Evolutionary conservation across 1,284 basidiomycete species (phyloP), one percentile per base, ranked within the genome.

Genomic region (Kalmanozyma brasiliensis): DNA sequence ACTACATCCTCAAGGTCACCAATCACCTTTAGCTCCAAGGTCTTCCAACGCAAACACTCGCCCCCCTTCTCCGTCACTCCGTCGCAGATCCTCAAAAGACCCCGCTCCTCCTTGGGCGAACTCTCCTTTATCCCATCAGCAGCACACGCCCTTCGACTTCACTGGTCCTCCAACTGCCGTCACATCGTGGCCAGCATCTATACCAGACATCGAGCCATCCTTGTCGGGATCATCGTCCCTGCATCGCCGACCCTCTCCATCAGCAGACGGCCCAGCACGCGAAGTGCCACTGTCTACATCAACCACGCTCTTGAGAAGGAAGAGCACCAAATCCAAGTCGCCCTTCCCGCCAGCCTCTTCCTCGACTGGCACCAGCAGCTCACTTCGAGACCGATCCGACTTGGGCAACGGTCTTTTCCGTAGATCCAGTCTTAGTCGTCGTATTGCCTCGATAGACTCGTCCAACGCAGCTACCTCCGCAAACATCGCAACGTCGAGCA

Each of bases 281-380:
- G 30, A 43, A 34, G 8, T 36, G 29, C 13, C 49, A 5, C 20
- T 42, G 2, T 8, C 56, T 8, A 14, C 49, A 11, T 41, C 52
- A 7, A 19, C 42, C 4, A 46, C 51, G 3, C 47, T 52, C 19
- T 42, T 49, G 16, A 49, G 45, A 33, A 43, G 58, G 22, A 60
- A 36, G 20, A 53, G 49, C n/a, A 58, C 44, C 6, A 58, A 58
- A 10, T 13, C 42, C 1, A 35, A 42, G 24, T 60, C 51, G 6
- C 44, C 48, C 20, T 64, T 53, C 17, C 66, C 66, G 10, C 66
- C 66, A 5, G 60, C 66, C 13, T 43, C 66, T 11, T n/a, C 61
- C 2, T 69, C 66, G 4, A 69, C 66, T 11, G 61, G 66, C 8
- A 52, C 61, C 5, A 69, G 61, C 52, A 59, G 47, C 44, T 35